Evolutionary conservation across 139 green algal species (phyloP).

Genomic region (Eudorina sp.): DNA sequence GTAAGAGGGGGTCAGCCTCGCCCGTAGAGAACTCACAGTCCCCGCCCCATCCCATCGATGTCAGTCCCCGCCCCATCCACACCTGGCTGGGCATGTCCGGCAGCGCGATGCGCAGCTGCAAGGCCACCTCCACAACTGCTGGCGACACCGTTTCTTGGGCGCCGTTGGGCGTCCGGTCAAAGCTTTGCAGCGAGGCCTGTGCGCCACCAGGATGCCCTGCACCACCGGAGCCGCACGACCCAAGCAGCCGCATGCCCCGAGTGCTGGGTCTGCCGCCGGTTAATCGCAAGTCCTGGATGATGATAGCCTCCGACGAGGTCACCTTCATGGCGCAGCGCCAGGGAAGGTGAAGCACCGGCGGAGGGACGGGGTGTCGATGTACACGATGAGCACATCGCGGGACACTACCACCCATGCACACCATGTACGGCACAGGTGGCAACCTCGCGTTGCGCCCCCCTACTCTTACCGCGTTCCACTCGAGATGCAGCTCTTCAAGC

Average conservation of each 20-base stretch:
- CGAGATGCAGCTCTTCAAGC: slow-evolving; percentile 32
- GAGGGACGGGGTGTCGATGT: no score
- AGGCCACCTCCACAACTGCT: background rate
- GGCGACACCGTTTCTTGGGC: background rate
- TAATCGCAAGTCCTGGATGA: slow-evolving; percentile 4
- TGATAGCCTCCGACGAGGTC: background rate
- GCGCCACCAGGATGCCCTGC: background rate
- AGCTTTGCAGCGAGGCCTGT: slow-evolving; percentile 20
- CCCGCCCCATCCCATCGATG: no score
- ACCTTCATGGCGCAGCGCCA: no score
- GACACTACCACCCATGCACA: no score
- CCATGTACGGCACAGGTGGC: no score
- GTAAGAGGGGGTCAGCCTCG: no score
- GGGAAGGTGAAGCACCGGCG: no score
- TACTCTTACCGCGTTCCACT: slow-evolving; percentile 34
- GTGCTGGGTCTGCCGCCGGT: background rate
- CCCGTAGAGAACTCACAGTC: no score
- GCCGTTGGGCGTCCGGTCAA: background rate
- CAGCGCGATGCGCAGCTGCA: slow-evolving; percentile 53
- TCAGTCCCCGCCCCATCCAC: no score
- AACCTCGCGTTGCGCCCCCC: background rate
- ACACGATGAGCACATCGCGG: no score
- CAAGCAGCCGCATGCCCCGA: slow-evolving; percentile 53
- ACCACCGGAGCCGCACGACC: background rate
- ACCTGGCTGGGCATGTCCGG: slow-evolving; percentile 50